phyloP scores from a whole-genome alignment of 2,329 filamentous ascomycete species.

The Pestalotiopsis sp. region DNA sequence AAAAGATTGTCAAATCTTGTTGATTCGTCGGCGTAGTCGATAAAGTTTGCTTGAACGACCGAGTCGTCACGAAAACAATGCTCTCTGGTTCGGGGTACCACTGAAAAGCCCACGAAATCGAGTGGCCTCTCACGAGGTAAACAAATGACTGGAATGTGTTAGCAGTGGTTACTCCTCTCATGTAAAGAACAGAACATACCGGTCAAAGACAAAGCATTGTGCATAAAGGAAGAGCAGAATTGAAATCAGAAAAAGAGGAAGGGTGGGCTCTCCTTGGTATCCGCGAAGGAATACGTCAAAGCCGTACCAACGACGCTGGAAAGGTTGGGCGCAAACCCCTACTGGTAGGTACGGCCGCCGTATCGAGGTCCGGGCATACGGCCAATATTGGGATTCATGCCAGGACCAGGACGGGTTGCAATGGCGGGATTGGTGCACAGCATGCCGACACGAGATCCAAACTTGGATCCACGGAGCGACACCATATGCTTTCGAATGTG shows the following conservation, averaged over 20 bases:
- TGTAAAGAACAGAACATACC: too few relatives aligned
- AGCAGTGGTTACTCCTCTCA: too few relatives aligned
- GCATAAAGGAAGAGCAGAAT: not conserved
- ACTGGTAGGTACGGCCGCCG: conserved; percentile 59
- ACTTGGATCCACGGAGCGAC: conserved; percentile 95
- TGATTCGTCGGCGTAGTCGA: conserved; percentile 37
- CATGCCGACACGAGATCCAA: conserved; percentile 97
- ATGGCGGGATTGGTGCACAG: conserved; percentile 95
- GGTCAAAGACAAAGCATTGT: not conserved
- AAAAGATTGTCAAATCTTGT: conserved; percentile 51
- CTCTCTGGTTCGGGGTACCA: not conserved
- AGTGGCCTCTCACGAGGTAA: too few relatives aligned
- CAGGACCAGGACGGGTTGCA: conserved; percentile 85
- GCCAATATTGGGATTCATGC: conserved; percentile 61
- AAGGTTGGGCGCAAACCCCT: conserved; percentile 20
- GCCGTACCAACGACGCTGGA: not conserved
- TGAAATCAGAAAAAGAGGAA: not conserved
- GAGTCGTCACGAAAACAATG: conserved; percentile 7
- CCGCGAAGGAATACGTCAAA: not conserved
- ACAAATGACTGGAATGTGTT: too few relatives aligned
- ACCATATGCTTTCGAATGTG: conserved; percentile 99
- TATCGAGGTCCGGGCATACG: conserved; percentile 63
- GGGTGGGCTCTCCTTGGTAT: not conserved
- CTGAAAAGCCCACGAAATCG: too few relatives aligned
- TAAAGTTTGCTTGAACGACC: conserved; percentile 25